These are phyloP conservation scores for Erythrophleum ivorense DNA, from an alignment of 331 rosid species.

Conservation along the genomic window DNA sequence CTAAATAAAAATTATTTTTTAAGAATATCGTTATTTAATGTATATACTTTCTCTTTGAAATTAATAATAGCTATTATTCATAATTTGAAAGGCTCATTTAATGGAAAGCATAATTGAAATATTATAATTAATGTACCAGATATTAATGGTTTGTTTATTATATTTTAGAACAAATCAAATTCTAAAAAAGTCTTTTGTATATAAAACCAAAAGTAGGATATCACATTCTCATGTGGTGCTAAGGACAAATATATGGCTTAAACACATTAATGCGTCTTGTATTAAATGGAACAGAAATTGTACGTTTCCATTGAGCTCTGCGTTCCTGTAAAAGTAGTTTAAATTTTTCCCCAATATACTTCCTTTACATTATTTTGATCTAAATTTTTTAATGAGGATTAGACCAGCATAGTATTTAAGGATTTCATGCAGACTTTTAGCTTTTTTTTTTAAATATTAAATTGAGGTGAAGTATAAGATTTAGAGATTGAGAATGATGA, in stretches of 20 bases:
- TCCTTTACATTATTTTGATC: not conserved
- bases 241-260: not conserved
- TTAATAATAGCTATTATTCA: too few relatives aligned
- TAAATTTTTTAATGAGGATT: not conserved
- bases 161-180: too few relatives aligned
- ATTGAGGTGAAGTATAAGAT: constrained; percentile 10
- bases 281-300: not conserved
- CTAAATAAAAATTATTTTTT: too few relatives aligned
- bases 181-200: too few relatives aligned
- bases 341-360: not conserved
- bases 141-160: too few relatives aligned
- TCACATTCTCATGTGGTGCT: not conserved
- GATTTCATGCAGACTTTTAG: constrained; percentile 22
- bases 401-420: not conserved
- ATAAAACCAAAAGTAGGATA: not conserved
- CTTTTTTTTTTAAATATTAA: constrained; percentile 6
- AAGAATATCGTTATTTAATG: too few relatives aligned
- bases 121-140: too few relatives aligned
- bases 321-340: not conserved
- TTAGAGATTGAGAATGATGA: constrained; percentile 20
- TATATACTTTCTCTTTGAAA: too few relatives aligned
- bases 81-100: too few relatives aligned
- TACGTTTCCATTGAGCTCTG: not conserved
- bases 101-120: too few relatives aligned
- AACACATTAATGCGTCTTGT: not conserved